phyloP scores from a whole-genome alignment of 1,139 yeast genomes.

The Zygosaccharomyces sapae region DNA sequence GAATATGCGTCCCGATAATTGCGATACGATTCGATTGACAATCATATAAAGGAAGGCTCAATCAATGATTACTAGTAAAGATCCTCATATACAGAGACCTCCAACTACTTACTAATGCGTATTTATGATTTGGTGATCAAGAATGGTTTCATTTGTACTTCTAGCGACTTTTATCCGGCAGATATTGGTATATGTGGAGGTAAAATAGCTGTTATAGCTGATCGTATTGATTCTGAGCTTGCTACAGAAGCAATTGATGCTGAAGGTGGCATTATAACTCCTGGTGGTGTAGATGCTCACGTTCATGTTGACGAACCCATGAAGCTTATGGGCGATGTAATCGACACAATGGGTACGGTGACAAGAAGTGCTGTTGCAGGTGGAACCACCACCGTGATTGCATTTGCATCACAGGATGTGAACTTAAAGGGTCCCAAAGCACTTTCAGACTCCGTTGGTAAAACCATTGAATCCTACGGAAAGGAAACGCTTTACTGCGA shows the following conservation, averaged over 20 bases:
- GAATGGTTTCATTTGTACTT: constrained; percentile 19
- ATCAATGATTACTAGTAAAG: not conserved
- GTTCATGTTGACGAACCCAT: constrained; percentile 55
- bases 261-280: constrained; percentile 44
- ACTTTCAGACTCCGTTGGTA: constrained; percentile 33
- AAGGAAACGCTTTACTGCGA: constrained; percentile 39
- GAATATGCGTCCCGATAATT: constrained; percentile 2
- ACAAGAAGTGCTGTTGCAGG: constrained; percentile 58
- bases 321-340: constrained; percentile 36
- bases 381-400: constrained; percentile 46
- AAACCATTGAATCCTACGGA: constrained; percentile 29
- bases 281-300: constrained; percentile 48
- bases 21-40: not conserved
- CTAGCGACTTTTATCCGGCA: constrained; percentile 18
- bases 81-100: no score
- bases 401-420: constrained; percentile 41
- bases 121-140: constrained; percentile 11
- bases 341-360: constrained; percentile 59
- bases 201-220: constrained; percentile 39
- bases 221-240: constrained; percentile 29
- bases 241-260: constrained; percentile 42
- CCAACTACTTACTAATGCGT: not conserved
- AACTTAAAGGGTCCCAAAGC: constrained; percentile 29
- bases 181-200: constrained; percentile 42
- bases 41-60: not conserved